Evolutionary conservation across 2,329 filamentous ascomycete species (phyloP).

Genomic region (Zymoseptoria tritici): DNA sequence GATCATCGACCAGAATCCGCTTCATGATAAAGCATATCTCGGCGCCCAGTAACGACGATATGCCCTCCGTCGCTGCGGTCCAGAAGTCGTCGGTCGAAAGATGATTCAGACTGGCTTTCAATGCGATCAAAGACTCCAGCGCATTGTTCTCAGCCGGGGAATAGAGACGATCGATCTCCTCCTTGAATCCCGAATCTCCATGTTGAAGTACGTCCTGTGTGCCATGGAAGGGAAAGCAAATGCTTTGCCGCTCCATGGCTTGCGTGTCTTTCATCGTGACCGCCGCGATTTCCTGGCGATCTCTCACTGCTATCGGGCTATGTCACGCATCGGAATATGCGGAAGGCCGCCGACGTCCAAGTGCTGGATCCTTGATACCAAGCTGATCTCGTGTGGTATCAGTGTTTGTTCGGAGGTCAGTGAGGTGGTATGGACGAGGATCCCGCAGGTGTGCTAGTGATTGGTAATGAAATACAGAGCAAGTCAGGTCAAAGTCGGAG

Average conservation of each 20-base stretch:
- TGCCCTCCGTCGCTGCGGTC: conserved; percentile 54
- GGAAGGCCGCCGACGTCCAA: neutral
- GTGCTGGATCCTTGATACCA: neutral
- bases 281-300: conserved; percentile 5
- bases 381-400: neutral
- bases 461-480: neutral
- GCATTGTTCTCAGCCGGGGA: conserved; percentile 50
- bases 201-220: conserved; percentile 20
- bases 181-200: conserved; percentile 20
- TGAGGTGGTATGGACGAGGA: neutral
- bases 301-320: neutral
- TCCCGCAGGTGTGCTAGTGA: neutral
- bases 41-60: conserved; percentile 55
- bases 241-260: conserved; percentile 19
- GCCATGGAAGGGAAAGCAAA: conserved; percentile 24
- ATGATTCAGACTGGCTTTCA: conserved; percentile 50
- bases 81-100: conserved; percentile 56
- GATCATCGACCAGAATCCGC: conserved; percentile 53
- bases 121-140: conserved; percentile 50
- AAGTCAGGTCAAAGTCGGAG: neutral
- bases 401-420: neutral
- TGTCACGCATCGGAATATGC: neutral
- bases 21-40: conserved; percentile 65
- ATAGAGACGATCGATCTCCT: conserved; percentile 19
- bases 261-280: neutral